Evolutionary conservation across 2,329 filamentous ascomycete genomes (phyloP).

Genomic region (Eutypella sp.): DNA sequence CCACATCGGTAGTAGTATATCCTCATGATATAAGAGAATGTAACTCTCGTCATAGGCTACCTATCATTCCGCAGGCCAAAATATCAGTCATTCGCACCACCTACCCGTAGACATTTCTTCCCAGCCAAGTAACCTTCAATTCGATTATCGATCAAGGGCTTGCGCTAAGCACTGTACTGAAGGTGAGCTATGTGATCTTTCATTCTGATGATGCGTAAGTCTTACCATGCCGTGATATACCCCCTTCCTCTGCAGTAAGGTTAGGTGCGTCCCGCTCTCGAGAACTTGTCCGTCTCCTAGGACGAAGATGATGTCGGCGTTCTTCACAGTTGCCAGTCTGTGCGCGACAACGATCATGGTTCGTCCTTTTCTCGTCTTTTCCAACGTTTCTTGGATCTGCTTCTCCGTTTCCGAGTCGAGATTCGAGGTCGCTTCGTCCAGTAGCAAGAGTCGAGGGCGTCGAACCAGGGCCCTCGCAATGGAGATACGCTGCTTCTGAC

Average conservation of each 20-base stretch:
- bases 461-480: slow-evolving; percentile 66
- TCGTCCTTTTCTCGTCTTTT: slow-evolving; percentile 53
- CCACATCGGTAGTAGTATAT: too few relatives aligned
- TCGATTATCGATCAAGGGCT: slow-evolving; percentile 20
- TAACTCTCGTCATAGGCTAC: too few relatives aligned
- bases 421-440: slow-evolving; percentile 69
- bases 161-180: slow-evolving; percentile 24
- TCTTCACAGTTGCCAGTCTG: slow-evolving; percentile 69
- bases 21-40: too few relatives aligned
- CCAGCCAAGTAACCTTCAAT: slow-evolving; percentile 2
- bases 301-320: slow-evolving; percentile 74
- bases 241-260: slow-evolving; percentile 46
- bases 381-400: slow-evolving; percentile 60
- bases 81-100: too few relatives aligned
- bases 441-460: slow-evolving; percentile 57
- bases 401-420: slow-evolving; percentile 55
- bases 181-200: slow-evolving; percentile 9
- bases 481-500: slow-evolving; percentile 67
- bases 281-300: slow-evolving; percentile 60
- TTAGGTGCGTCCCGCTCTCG: slow-evolving; percentile 46
- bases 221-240: slow-evolving; percentile 55
- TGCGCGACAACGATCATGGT: slow-evolving; percentile 76
- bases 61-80: too few relatives aligned
- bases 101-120: too few relatives aligned
- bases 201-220: slow-evolving; percentile 8